phyloP scores from a whole-genome alignment of 2,329 filamentous ascomycete genomes.

The Neopestalotiopsis rosae region DNA sequence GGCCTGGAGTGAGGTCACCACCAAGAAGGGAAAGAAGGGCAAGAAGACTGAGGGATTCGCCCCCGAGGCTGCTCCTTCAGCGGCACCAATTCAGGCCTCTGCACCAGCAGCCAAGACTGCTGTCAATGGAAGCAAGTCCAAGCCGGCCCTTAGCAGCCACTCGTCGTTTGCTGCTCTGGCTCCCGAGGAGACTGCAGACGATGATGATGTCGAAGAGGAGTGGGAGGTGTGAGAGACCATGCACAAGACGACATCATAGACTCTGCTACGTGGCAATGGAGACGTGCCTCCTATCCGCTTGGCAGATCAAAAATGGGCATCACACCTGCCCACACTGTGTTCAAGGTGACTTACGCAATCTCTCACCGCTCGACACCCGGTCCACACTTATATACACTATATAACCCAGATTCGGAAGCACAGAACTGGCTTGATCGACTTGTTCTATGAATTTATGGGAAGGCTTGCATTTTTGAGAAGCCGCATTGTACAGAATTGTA shows the following conservation, averaged over 20 bases:
- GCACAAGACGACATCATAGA: neutral
- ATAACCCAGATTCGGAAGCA: slow-evolving; percentile 1
- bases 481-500: slow-evolving; percentile 8
- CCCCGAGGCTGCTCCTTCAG: slow-evolving; percentile 39
- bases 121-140: slow-evolving; percentile 36
- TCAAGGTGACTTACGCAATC: neutral
- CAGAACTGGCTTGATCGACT: neutral
- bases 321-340: neutral
- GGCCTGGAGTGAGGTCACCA: slow-evolving; percentile 64
- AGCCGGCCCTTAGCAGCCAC: slow-evolving; percentile 36
- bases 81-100: slow-evolving; percentile 25
- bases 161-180: slow-evolving; percentile 40
- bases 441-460: neutral
- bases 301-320: neutral
- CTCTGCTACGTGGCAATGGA: neutral
- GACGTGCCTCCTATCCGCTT: neutral
- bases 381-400: neutral
- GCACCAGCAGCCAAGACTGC: slow-evolving; percentile 25
- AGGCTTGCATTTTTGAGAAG: neutral
- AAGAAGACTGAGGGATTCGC: slow-evolving; percentile 47
- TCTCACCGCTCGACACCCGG: neutral
- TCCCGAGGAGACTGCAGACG: slow-evolving; percentile 36
- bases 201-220: slow-evolving; percentile 38
- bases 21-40: slow-evolving; percentile 47
- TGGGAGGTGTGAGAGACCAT: slow-evolving; percentile 37